Conservation (phyloP, 139 green algal genomes). For the Zygnema cylindricum region DNA sequence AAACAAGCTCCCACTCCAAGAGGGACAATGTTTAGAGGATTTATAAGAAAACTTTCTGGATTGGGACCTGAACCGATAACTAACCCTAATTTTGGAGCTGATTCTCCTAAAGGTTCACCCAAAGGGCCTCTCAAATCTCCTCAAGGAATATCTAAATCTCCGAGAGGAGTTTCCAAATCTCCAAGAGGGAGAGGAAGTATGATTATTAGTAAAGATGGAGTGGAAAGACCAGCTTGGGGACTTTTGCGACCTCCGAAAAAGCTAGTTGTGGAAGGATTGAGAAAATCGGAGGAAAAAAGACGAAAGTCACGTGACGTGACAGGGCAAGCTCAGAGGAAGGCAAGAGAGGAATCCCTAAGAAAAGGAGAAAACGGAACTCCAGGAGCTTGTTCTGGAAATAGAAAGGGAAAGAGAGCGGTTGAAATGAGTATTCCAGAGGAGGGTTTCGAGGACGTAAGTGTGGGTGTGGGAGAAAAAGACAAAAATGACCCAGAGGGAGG, state of each 20-base stretch:
- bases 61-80: neutral
- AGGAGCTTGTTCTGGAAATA: neutral
- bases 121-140: neutral
- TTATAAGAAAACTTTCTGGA: neutral
- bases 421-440: neutral
- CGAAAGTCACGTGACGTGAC: neutral
- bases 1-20: neutral
- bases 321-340: neutral
- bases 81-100: neutral
- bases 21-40: neutral
- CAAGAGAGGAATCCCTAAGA: neutral
- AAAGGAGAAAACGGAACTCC: neutral
- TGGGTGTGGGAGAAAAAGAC: neutral
- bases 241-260: neutral
- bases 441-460: neutral
- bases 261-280: neutral
- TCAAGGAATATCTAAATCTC: neutral
- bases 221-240: neutral
- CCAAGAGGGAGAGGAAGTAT: neutral
- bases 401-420: neutral
- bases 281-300: neutral
- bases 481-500: too few species aligned
- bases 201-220: neutral
- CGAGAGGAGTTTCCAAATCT: neutral
- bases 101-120: neutral